Conservation (phyloP, 306 rosid genomes). For the Fragaria nilgerrensis region DNA sequence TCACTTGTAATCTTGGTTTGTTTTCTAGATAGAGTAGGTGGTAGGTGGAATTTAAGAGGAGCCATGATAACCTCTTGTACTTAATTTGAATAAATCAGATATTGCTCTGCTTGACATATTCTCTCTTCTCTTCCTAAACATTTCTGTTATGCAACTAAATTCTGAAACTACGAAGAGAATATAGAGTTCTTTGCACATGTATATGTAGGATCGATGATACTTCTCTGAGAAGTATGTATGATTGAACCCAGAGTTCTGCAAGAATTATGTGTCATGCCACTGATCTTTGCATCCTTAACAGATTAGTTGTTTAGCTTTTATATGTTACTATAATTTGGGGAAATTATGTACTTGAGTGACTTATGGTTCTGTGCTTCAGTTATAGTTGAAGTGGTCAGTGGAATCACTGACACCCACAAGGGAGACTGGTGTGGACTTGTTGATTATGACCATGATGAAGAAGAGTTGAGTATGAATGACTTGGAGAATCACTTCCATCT, state of each 20-base stretch:
- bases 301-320: background rate
- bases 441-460: background rate
- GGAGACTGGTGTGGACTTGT: constrained; percentile 1
- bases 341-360: background rate
- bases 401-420: background rate
- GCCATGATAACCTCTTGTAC: constrained; percentile 3
- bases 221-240: background rate
- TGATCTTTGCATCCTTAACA: background rate
- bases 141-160: background rate
- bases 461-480: background rate
- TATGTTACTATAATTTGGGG: background rate
- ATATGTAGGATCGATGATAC: background rate
- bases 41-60: background rate
- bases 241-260: background rate
- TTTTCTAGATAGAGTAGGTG: background rate
- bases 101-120: background rate
- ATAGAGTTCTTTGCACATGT: background rate
- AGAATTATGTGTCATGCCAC: background rate
- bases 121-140: background rate
- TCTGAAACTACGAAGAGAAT: background rate
- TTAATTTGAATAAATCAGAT: background rate
- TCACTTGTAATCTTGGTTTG: constrained; percentile 8
- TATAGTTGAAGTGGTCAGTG: constrained; percentile 8
- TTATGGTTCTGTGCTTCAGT: background rate
- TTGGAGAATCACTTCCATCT: background rate